Base-by-base conservation (phyloP, 768 basidiomycete genomes). In the Auricularia auricula-judae region DNA sequence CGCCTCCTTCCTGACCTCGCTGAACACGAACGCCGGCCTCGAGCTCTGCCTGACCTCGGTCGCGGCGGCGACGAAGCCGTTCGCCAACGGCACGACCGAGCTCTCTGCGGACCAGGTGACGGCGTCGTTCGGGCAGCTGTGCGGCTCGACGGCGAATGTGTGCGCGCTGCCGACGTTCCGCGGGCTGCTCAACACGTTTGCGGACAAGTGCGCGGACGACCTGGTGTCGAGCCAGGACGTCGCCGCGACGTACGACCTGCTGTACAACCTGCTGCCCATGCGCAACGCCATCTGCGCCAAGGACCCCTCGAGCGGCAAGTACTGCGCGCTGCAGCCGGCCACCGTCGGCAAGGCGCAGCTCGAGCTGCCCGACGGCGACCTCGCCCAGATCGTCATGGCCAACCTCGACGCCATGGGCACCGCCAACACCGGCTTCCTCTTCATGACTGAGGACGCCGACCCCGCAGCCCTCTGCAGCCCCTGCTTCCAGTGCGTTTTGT, bases 401-500 rank as follows among this genome's bases (percentile, higher is more conserved):
- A 53, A 70, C 63, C 64, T 67, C 54, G 70, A 36, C 60, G 78
- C 78, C 64, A 77, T 78, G 72, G 67, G 75, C 56, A 68, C 76
- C 58, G 82, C 81, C 71, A 91, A 88, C 79, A 74, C 97, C 63
- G 78, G 84, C 42, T 97, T 91, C 88, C 79, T 98, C 68, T 86
- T 89, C 86, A 81, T 90, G 71, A 72, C 80, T 35, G 78, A 88
- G 56, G 66, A 70, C 66, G 75, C 82, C 71, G 43, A 80, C 34
- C 73, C 78, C n/a, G 68, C 74, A 34, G 62, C 74, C 29, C 86
- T 97, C 54, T 98, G 96, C 85, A 86, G 81, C 2, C 69, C 86
- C 14, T 98, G 96, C 85, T 86, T 59, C 56, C 56, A 59, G 56
- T 29, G 34, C 29, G 56, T 59, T 5, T 18, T 51, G 21, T 42